These are phyloP conservation scores for Pterulicium gracile DNA, from an alignment of 1,284 basidiomycete genomes.

Conservation along the genomic window DNA sequence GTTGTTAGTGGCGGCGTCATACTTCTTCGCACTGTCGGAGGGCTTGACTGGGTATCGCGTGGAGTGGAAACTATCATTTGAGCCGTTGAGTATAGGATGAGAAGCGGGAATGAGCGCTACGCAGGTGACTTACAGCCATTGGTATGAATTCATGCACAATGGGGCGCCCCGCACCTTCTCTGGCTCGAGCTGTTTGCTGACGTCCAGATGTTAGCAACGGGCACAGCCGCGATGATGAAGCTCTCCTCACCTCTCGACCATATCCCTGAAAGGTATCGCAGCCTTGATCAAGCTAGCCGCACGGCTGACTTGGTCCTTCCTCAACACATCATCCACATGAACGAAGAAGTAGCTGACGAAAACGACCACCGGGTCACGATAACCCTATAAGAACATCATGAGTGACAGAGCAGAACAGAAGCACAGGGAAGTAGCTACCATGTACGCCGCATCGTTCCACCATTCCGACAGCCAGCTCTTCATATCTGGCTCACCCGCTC, in stretches of 20 bases:
- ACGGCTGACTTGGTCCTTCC: conserved; percentile 49
- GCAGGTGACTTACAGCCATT: conserved; percentile 65
- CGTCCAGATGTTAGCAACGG: conserved; percentile 3
- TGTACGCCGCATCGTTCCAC: conserved; percentile 95
- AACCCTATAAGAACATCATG: conserved; percentile 32
- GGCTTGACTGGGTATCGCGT: conserved; percentile 79
- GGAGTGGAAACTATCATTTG: conserved; percentile 72
- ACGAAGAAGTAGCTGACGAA: conserved; percentile 95
- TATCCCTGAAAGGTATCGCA: conserved; percentile 70
- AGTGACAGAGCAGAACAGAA: no score
- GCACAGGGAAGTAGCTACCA: conserved; percentile 29
- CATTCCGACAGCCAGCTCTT: conserved; percentile 91
- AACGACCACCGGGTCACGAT: conserved; percentile 85
- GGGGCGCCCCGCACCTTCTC: conserved; percentile 80
- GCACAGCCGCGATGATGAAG: conserved; percentile 1
- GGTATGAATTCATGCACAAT: conserved; percentile 92
- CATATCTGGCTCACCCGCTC: conserved; percentile 49
- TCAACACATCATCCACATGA: conserved; percentile 61
- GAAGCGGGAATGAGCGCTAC: not conserved
- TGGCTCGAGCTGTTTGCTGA: conserved; percentile 75
- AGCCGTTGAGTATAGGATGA: conserved; percentile 5
- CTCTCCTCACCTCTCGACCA: conserved; percentile 65
- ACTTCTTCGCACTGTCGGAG: conserved; percentile 79
- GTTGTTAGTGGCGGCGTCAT: conserved; percentile 67
- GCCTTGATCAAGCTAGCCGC: conserved; percentile 80